A percentile compares a stretch with the other conserved stretches of the same genome.
phyloP scores from a whole-genome alignment of 345 rosid species.

The Heritiera fomes region DNA sequence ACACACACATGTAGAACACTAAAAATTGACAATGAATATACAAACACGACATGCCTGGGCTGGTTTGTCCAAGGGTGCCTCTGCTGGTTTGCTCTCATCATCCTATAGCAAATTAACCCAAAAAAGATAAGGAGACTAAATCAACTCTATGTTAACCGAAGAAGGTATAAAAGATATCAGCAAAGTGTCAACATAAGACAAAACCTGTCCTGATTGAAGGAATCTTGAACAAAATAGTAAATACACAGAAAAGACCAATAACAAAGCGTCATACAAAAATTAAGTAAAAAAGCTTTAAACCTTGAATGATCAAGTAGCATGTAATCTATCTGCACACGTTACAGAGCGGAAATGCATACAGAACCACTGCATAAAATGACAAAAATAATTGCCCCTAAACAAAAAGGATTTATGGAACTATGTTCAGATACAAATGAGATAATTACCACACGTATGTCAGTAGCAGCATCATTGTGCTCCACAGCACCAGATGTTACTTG shows the following conservation, averaged over 20 bases:
- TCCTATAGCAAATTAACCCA: slow-evolving; percentile 27
- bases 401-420: not conserved
- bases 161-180: not conserved
- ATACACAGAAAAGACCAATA: not conserved
- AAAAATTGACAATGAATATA: not conserved
- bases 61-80: slow-evolving; percentile 30
- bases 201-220: not conserved
- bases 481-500: slow-evolving; percentile 45
- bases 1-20: not conserved
- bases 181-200: not conserved
- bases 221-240: not conserved
- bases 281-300: not conserved
- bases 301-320: not conserved
- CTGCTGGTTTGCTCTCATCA: slow-evolving; percentile 35
- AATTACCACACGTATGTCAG: slow-evolving; percentile 54
- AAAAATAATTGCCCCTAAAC: not conserved
- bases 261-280: not conserved
- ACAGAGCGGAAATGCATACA: not conserved
- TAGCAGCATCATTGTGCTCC: slow-evolving; percentile 41
- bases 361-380: not conserved
- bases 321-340: not conserved
- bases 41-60: slow-evolving; percentile 39
- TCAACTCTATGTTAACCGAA: not conserved
- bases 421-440: slow-evolving; percentile 8
- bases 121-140: not conserved